phyloP scores from a whole-genome alignment of 768 basidiomycete genomes.

The Lactarius hatsudake region DNA sequence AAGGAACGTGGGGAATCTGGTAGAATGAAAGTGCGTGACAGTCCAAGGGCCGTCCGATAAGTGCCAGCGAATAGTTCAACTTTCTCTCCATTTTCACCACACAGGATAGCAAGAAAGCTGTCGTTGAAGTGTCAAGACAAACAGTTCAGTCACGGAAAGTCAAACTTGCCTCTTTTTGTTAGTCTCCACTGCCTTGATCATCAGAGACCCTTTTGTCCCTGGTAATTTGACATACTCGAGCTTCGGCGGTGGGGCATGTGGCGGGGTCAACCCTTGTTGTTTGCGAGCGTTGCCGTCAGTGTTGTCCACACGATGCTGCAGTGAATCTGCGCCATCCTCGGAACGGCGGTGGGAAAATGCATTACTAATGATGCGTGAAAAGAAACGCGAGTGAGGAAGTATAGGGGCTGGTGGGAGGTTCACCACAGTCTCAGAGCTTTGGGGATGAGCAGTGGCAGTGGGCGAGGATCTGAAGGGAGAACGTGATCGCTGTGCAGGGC shows the following conservation, averaged over 20 bases:
- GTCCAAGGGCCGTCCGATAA: conserved; percentile 80
- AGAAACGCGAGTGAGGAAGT: conserved; percentile 55
- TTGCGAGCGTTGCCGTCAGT: conserved; percentile 40
- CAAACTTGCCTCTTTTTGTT: conserved; percentile 71
- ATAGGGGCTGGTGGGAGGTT: conserved; percentile 34
- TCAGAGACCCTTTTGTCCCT: conserved; percentile 79
- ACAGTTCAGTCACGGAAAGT: neutral
- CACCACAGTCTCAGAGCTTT: neutral
- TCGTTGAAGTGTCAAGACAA: neutral
- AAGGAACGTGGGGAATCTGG: conserved; percentile 87
- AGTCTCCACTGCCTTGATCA: conserved; percentile 88
- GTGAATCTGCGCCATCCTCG: conserved; percentile 48
- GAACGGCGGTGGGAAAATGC: conserved; percentile 59
- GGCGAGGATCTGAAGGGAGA: conserved; percentile 1
- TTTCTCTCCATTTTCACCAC: conserved; percentile 89
- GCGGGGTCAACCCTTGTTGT: conserved; percentile 36
- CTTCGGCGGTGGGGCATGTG: conserved; percentile 72
- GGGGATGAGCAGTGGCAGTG: conserved; percentile 1
- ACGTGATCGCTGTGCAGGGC: conserved; percentile 4
- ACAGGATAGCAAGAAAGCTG: conserved; percentile 90
- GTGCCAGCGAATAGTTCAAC: conserved; percentile 93
- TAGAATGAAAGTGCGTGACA: conserved; percentile 90
- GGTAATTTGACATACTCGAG: conserved; percentile 91
- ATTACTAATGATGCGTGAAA: conserved; percentile 67
- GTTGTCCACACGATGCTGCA: conserved; percentile 38